Base-by-base conservation (phyloP, 352 stramenopile species). In the Globisporangium orthogonon region DNA sequence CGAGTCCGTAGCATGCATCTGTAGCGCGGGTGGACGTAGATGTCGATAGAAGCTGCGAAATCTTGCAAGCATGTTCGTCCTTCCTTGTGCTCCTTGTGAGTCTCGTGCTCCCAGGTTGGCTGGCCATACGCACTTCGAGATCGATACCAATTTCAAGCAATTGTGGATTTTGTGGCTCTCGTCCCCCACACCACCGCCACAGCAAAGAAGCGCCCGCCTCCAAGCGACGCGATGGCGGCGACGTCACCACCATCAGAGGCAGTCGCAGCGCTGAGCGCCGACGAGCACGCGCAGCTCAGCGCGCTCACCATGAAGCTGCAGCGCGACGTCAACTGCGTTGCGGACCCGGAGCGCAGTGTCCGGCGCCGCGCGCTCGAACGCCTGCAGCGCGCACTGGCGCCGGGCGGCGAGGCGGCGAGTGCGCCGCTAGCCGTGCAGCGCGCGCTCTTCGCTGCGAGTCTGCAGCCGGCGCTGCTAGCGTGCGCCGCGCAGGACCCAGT, bases 291-390 rank as follows among this genome's bases (percentile, higher is more conserved):
- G 52, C 56, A 73, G 63, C 83, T 78, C 69, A 71, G 68, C 39
- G 75, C 76, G 70, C 66, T 90, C 52, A 50, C 72, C 23, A 92
- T 92, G 78, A 86, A 88, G 64, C 77, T 94, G 47, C 80, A 92
- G 67, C 82, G 78, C 40, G 84, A 94, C 57, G 62, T 94, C 51
- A 94, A 94, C 62, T 94, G 84, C 50, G 60, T 94, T 31, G 41
- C 63, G 15, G 84, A 92, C 50, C 67, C 84, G 3, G 78, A 92
- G 49, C 84, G 84, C 52, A 73, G 62, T 17, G 73, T 91, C 48
- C 82, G 82, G 11, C 83, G 83, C 14, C 82, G 82, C 37, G 83
- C 82, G 17, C 71, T 77, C 23, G 82, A 94, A 52, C 91, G 85
- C 56, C 70, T 94, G 18, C 66, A 83, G 49, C 78, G 78, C 23